Conservation (phyloP, 31 red algal species). For the Asparagopsis taxiformis region DNA sequence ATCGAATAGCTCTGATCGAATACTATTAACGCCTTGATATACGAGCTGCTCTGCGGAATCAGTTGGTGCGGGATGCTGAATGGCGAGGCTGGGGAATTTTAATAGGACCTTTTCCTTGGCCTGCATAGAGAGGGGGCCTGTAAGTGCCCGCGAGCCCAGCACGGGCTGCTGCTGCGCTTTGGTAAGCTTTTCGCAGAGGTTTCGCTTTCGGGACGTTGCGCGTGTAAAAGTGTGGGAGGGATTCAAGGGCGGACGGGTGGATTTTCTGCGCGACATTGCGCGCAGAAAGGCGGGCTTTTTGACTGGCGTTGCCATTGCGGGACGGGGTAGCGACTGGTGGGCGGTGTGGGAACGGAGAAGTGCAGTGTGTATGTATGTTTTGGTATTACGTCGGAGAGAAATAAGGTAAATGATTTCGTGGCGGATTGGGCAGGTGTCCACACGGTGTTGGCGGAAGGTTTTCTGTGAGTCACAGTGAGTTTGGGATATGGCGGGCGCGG, state of each 20-base stretch:
- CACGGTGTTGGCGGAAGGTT: too few species aligned
- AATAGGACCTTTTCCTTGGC: slow-evolving; percentile 23
- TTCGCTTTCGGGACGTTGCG: not conserved
- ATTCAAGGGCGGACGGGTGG: not conserved
- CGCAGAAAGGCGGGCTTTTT: not conserved
- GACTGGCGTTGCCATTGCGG: too few species aligned
- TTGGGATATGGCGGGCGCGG: too few species aligned
- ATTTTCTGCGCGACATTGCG: not conserved
- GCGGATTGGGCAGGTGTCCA: too few species aligned
- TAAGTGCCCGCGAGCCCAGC: slow-evolving; percentile 16
- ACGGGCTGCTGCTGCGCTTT: not conserved
- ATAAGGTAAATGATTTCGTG: too few species aligned
- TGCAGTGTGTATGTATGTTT: too few species aligned
- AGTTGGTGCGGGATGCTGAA: not conserved
- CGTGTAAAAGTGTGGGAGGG: not conserved
- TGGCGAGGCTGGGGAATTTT: slow-evolving; percentile 31
- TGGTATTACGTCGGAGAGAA: too few species aligned
- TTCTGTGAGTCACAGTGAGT: too few species aligned
- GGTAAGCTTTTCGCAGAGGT: not conserved
- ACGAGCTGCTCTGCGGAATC: slow-evolving; percentile 12
- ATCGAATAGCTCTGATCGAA: slow-evolving; percentile 54
- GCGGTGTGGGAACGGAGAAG: too few species aligned
- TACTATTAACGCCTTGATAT: slow-evolving; percentile 32
- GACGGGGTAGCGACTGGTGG: too few species aligned
- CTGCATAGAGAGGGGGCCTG: slow-evolving; percentile 9